These are phyloP conservation scores for Westerdykella ornata DNA, from an alignment of 2,329 filamentous ascomycete species.

Conservation along the genomic window DNA sequence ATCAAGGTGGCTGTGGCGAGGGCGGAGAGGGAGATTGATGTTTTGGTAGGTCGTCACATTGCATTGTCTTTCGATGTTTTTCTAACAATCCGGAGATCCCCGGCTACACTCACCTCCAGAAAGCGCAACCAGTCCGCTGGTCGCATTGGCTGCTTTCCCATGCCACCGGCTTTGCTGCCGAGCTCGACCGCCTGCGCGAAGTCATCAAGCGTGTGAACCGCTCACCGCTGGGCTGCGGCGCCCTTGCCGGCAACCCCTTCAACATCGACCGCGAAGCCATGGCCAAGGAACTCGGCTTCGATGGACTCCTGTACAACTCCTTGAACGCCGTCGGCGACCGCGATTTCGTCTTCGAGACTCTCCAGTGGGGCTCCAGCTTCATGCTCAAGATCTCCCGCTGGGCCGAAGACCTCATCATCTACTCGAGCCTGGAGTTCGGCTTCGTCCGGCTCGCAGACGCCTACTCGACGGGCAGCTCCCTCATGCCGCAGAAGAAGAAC, in stretches of 20 bases:
- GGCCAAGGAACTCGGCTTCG: slow-evolving; percentile 74
- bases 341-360: slow-evolving; percentile 74
- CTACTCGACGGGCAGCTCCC: slow-evolving; percentile 67
- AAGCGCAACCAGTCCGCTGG: slow-evolving; percentile 74
- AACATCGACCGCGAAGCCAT: slow-evolving; percentile 72
- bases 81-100: slow-evolving; percentile 54
- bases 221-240: slow-evolving; percentile 65
- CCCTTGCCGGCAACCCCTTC: slow-evolving; percentile 76
- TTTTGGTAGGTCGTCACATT: slow-evolving; percentile 40
- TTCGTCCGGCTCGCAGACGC: slow-evolving; percentile 72
- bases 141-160: slow-evolving; percentile 75
- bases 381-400: slow-evolving; percentile 75
- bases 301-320: slow-evolving; percentile 66
- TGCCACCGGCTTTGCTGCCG: slow-evolving; percentile 62
- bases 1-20: slow-evolving; percentile 62
- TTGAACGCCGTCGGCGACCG: slow-evolving; percentile 70
- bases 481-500: slow-evolving; percentile 86
- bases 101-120: slow-evolving; percentile 81
- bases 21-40: slow-evolving; percentile 67
- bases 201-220: slow-evolving; percentile 67
- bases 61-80: not conserved
- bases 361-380: slow-evolving; percentile 72
- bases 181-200: slow-evolving; percentile 71
- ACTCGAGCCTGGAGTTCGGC: slow-evolving; percentile 67
- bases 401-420: slow-evolving; percentile 82